Evolutionary conservation across 73 alveolate species (phyloP), one percentile per base, ranked within the genome.

Genomic region (Paramecium sonneborni): DNA sequence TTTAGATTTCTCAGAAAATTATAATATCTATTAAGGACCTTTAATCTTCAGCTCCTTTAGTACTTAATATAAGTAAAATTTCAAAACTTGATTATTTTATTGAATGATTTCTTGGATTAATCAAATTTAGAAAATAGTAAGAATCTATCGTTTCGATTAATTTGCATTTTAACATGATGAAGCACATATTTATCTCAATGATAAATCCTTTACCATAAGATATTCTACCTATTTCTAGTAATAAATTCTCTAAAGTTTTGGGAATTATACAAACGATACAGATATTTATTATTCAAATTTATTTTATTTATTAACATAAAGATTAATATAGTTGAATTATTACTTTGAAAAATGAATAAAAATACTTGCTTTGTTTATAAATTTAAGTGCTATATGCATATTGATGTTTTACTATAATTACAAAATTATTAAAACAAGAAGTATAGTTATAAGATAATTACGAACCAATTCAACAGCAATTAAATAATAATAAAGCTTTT

Each of bases 1-100:
- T 39, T 74, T 74, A 14, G 87, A 74, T 74, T 74, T 74, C 44
- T 74, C 87, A 74, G 87, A 32, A 74, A 34, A 37, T 28, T 34
- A 28, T 32, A 34, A 24, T 37, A 14, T 67, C 12, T 35, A 74
- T 34, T 34, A 15, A 74, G 56, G 32, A 23, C 10, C 37, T 62
- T 32, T 62, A 62, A 62, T 14, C 39, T 12, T 26, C 39, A 62
- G 44, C 48, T 28, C 84, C 84, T 11, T 62, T 62, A 37, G 12
- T 37, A 32, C 28, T 74, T 20, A 37, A 74, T 37, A 39, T 37
- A 21, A 74, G 14, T 21, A 74, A 74, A 34, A 74, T 74, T 37
- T 37, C 9, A 74, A 21, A 74, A 34, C 32, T 12, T 74, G 14
- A 35, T 34, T 15, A n/a, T 18, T 12, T 74, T 74, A 1, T 20